Evolutionary conservation across 2,329 filamentous ascomycete species (phyloP).

Genomic region (Beauveria rudraprayagi): DNA sequence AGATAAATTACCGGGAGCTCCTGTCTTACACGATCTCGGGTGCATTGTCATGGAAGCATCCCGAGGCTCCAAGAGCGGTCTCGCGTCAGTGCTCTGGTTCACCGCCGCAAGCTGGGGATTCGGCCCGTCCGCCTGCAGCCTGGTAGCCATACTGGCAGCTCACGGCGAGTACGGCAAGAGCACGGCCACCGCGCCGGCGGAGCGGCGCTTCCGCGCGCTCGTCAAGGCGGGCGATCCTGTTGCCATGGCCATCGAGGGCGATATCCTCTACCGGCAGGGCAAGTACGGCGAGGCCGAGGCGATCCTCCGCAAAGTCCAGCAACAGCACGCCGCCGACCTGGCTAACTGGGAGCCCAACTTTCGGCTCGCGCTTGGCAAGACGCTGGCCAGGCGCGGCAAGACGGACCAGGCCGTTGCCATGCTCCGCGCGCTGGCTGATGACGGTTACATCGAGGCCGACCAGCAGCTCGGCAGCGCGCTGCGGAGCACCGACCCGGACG

Average conservation of each 20-base stretch:
- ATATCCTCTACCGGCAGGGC: slow-evolving; percentile 19
- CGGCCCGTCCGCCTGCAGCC: slow-evolving; percentile 23
- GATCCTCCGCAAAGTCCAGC: not conserved
- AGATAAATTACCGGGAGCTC: slow-evolving; percentile 3
- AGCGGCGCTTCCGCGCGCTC: slow-evolving; percentile 24
- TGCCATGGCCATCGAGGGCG: slow-evolving; percentile 27
- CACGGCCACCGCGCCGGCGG: slow-evolving; percentile 14
- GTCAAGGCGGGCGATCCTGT: slow-evolving; percentile 25
- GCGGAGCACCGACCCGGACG: slow-evolving; percentile 15
- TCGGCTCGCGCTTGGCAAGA: slow-evolving; percentile 1
- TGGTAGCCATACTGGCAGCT: slow-evolving; percentile 18
- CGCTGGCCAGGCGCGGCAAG: slow-evolving; percentile 11
- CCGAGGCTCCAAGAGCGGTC: slow-evolving; percentile 10
- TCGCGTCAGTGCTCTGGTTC: slow-evolving; percentile 22
- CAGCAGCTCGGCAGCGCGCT: slow-evolving; percentile 21
- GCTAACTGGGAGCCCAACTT: slow-evolving; percentile 8
- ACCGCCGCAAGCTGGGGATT: slow-evolving; percentile 25
- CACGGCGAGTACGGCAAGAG: slow-evolving; percentile 16
- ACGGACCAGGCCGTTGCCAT: slow-evolving; percentile 17
- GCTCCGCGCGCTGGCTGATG: slow-evolving; percentile 17
- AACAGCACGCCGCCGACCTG: not conserved
- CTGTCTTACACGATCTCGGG: slow-evolving; percentile 20
- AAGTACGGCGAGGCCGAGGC: slow-evolving; percentile 18
- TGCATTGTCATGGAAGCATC: slow-evolving; percentile 20
- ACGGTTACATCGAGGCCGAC: slow-evolving; percentile 19